phyloP scores from a whole-genome alignment of 345 rosid species.

The Eutrema yunnanense region DNA sequence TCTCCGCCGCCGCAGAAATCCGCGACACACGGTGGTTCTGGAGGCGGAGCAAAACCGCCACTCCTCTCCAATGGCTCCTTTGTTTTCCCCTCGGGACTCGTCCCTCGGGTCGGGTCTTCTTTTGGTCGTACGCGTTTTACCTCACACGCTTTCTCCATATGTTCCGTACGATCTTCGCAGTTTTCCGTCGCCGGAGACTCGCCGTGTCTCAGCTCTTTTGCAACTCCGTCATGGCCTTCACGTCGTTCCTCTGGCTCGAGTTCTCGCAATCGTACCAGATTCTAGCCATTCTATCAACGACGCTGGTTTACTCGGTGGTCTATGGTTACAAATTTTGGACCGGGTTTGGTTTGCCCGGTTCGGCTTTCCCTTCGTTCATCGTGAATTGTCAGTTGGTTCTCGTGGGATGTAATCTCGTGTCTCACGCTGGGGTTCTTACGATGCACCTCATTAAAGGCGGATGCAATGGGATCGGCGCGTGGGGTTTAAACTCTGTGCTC shows the following conservation, averaged over 20 bases:
- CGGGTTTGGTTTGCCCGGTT: conserved; percentile 50
- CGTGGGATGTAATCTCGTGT: conserved; percentile 52
- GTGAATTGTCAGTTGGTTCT: conserved; percentile 53
- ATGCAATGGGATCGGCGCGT: conserved; percentile 75
- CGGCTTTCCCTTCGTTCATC: conserved; percentile 47
- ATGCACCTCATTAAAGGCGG: conserved; percentile 69
- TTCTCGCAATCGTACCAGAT: conserved; percentile 60
- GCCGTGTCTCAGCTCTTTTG: conserved; percentile 58
- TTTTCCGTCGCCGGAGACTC: conserved; percentile 47
- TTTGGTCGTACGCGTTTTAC: conserved; percentile 89
- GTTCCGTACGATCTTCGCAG: conserved; percentile 55
- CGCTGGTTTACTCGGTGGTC: conserved; percentile 57
- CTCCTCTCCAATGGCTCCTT: conserved; percentile 88
- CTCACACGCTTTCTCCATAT: conserved; percentile 78
- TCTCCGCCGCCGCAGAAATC: conserved; percentile 85
- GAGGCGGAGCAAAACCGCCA: conserved; percentile 59
- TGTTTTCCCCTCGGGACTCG: conserved; percentile 81
- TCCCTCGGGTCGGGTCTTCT: conserved; percentile 93
- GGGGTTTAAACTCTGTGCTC: conserved; percentile 58
- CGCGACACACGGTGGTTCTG: conserved; percentile 83
- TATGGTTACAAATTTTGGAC: conserved; percentile 75
- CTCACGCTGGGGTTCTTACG: conserved; percentile 62
- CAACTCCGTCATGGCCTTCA: conserved; percentile 50
- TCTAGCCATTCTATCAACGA: conserved; percentile 50
- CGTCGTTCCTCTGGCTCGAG: conserved; percentile 50